Percentiles rank a stretch among this genome's conserved stretches.
phyloP scores from a whole-genome alignment of 805 yeast species.

The Candida saitoana region DNA sequence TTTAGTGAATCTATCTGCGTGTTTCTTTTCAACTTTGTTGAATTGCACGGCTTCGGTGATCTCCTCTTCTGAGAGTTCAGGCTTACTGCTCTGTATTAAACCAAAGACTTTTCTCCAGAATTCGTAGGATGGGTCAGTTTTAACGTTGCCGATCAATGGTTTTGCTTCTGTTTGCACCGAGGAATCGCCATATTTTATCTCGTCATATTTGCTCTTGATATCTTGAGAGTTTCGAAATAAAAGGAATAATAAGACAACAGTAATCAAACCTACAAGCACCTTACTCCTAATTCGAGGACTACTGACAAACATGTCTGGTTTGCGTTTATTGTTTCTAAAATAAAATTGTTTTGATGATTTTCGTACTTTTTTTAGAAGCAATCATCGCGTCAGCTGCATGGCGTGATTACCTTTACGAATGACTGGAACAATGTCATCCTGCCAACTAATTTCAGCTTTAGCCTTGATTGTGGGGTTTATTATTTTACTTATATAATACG shows the following conservation, averaged over 20 bases:
- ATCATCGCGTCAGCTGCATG: neutral
- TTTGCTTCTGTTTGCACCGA: conserved; percentile 1
- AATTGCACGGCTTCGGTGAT: conserved; percentile 18
- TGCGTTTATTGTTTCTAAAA: neutral
- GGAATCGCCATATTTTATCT: neutral
- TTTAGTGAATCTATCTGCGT: conserved; percentile 18
- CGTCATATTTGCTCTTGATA: neutral
- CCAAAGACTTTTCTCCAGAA: conserved; percentile 28
- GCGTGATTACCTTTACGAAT: too few relatives aligned
- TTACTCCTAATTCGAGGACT: neutral
- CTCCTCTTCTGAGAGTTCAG: conserved; percentile 13
- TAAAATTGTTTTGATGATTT: too few relatives aligned
- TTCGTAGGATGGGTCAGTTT: conserved; percentile 14
- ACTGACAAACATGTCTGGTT: neutral
- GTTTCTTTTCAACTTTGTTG: conserved; percentile 15
- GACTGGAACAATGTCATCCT: too few relatives aligned
- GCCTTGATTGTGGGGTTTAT: too few relatives aligned
- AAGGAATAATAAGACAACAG: neutral
- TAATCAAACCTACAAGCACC: neutral
- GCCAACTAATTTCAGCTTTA: too few relatives aligned
- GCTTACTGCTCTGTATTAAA: conserved; percentile 17
- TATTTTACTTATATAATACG: too few relatives aligned
- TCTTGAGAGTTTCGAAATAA: neutral
- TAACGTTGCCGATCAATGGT: conserved; percentile 1
- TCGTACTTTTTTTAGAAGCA: neutral